phyloP scores from a whole-genome alignment of 2,329 filamentous ascomycete species.

The Cladorrhinum sp. region DNA sequence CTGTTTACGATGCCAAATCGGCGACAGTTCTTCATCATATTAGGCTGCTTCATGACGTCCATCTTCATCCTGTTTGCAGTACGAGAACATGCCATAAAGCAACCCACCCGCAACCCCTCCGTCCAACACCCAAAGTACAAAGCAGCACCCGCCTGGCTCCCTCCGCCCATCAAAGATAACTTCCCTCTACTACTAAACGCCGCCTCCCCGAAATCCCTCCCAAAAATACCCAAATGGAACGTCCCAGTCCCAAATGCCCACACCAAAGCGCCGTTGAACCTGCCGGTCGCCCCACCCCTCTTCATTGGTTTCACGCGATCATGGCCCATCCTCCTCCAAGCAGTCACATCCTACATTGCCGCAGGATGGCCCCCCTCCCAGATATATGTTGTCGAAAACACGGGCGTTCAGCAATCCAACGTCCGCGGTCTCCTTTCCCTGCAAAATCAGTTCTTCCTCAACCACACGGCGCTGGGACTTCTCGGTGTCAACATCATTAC shows the following conservation, averaged over 20 bases:
- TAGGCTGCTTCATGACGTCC: neutral
- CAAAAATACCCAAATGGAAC: conserved; percentile 45
- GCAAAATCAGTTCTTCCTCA: conserved; percentile 56
- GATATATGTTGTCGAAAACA: conserved; percentile 60
- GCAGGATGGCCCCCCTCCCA: conserved; percentile 56
- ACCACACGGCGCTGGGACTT: conserved; percentile 47
- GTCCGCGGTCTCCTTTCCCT: conserved; percentile 44
- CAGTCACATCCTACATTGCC: conserved; percentile 55
- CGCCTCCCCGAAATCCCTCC: conserved; percentile 30
- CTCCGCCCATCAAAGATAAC: conserved; percentile 39
- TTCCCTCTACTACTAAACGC: conserved; percentile 38
- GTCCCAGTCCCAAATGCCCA: conserved; percentile 37
- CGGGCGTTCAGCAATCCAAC: conserved; percentile 54
- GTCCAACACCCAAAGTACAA: conserved; percentile 25
- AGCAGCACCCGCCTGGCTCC: conserved; percentile 26
- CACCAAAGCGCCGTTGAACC: conserved; percentile 34
- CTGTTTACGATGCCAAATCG: neutral
- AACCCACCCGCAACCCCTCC: neutral
- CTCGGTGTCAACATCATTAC: conserved; percentile 47
- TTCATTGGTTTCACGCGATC: conserved; percentile 59
- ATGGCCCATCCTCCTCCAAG: conserved; percentile 54
- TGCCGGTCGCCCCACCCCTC: conserved; percentile 45
- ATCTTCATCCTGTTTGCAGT: neutral
- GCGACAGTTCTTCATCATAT: neutral
- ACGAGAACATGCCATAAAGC: neutral